These are phyloP conservation scores for Penicillium sp. DNA, from an alignment of 2,329 filamentous ascomycete species.

Conservation along the genomic window DNA sequence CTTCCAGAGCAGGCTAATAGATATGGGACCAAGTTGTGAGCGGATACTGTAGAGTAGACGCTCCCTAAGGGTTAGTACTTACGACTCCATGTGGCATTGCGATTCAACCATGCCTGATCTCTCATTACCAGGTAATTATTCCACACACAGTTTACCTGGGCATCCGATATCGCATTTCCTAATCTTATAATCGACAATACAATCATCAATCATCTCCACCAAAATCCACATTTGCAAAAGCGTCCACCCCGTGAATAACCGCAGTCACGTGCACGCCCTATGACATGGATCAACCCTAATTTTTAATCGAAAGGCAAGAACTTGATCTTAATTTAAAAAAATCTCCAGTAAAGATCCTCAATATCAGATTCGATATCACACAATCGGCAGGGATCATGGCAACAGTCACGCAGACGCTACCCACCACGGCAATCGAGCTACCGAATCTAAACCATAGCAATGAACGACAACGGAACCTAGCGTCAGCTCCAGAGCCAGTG, in stretches of 20 bases:
- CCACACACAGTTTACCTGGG: not conserved
- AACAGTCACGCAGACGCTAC: slow-evolving; percentile 13
- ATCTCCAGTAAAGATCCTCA: not conserved
- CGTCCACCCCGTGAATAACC: slow-evolving; percentile 6
- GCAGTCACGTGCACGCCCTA: slow-evolving; percentile 7
- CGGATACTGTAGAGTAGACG: not conserved
- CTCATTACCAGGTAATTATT: not conserved
- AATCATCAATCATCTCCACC: no score
- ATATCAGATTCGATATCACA: no score
- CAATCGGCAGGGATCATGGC: slow-evolving; percentile 7
- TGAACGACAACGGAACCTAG: slow-evolving; percentile 16
- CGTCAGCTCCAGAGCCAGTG: slow-evolving; percentile 1
- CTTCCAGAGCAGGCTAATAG: not conserved
- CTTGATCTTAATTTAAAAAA: not conserved
- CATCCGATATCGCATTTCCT: not conserved
- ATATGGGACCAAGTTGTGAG: slow-evolving; percentile 22
- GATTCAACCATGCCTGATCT: not conserved
- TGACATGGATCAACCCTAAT: not conserved
- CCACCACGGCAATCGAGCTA: slow-evolving; percentile 17
- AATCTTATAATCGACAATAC: not conserved
- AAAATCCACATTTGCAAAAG: not conserved
- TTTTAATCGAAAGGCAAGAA: not conserved
- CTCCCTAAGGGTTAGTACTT: not conserved
- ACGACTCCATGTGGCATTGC: not conserved
- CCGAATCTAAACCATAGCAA: slow-evolving; percentile 4